A percentile compares a stretch with the other conserved stretches of the same genome.
Evolutionary conservation across 768 basidiomycete species (phyloP).

Genomic region (Naematelia encephala): DNA sequence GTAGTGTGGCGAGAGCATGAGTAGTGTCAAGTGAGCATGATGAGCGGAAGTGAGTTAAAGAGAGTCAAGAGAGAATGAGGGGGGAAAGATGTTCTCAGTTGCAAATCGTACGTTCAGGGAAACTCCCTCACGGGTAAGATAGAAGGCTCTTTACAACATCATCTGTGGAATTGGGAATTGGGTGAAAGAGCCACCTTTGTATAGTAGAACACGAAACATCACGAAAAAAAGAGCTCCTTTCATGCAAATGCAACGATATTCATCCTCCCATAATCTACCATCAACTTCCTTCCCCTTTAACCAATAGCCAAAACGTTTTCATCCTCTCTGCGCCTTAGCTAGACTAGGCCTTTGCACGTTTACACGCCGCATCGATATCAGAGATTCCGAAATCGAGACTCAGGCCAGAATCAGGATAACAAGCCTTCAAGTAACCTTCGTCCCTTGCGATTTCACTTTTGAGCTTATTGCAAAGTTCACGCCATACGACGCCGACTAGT

Average conservation of each 20-base stretch:
- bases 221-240: too few species aligned
- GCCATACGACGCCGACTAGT: constrained; percentile 66
- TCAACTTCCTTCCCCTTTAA: too few species aligned
- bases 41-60: background rate
- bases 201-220: too few species aligned
- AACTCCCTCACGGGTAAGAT: too few species aligned
- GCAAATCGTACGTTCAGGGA: too few species aligned
- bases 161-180: too few species aligned
- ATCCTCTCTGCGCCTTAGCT: too few species aligned
- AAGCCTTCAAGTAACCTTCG: constrained; percentile 65
- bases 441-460: constrained; percentile 69
- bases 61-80: background rate
- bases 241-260: too few species aligned
- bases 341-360: constrained; percentile 50
- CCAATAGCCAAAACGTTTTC: too few species aligned
- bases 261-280: too few species aligned
- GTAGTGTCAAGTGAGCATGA: background rate
- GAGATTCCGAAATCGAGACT: constrained; percentile 67
- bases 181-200: too few species aligned
- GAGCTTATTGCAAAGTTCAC: constrained; percentile 80
- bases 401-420: constrained; percentile 72
- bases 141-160: too few species aligned
- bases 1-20: background rate
- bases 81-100: background rate
- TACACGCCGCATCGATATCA: constrained; percentile 78